These are phyloP conservation scores for Metschnikowia aberdeeniae DNA, from an alignment of 805 yeast genomes.

Conservation along the genomic window DNA sequence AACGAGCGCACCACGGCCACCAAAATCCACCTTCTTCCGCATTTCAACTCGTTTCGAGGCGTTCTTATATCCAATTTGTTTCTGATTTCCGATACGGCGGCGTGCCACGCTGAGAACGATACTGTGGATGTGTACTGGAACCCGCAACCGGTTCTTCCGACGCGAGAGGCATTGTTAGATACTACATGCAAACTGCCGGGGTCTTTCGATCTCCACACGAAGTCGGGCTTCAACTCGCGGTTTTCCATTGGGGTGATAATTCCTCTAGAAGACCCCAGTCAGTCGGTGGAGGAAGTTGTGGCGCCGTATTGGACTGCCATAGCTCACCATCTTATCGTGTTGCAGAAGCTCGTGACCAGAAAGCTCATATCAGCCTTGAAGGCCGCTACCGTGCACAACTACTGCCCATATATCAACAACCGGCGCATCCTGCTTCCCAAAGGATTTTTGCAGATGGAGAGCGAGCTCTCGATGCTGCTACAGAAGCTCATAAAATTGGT, in stretches of 20 bases:
- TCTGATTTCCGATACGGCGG: constrained; percentile 28
- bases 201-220: constrained; percentile 2
- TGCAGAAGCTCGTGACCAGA: constrained; percentile 38
- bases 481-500: constrained; percentile 35
- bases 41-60: constrained; percentile 30
- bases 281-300: constrained; percentile 36
- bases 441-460: constrained; percentile 39
- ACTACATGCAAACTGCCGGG: constrained; percentile 2
- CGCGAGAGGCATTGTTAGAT: constrained; percentile 19
- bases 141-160: constrained; percentile 40
- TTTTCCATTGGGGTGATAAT: constrained; percentile 48
- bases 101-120: constrained; percentile 3
- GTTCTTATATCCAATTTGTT: constrained; percentile 46
- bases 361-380: constrained; percentile 31
- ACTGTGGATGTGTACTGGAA: constrained; percentile 29
- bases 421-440: constrained; percentile 36
- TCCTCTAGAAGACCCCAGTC: constrained; percentile 36
- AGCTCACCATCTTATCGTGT: constrained; percentile 33
- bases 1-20: constrained; percentile 42
- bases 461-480: constrained; percentile 39
- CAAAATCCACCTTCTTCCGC: constrained; percentile 47
- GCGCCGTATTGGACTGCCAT: constrained; percentile 49
- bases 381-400: constrained; percentile 12
- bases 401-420: constrained; percentile 25
- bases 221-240: constrained; percentile 26